A percentile compares a stretch with the other conserved stretches of the same genome.
These are phyloP conservation scores for Mortierella polycephala DNA, from an alignment of 371 early-diverging fungal species.

Conservation along the genomic window DNA sequence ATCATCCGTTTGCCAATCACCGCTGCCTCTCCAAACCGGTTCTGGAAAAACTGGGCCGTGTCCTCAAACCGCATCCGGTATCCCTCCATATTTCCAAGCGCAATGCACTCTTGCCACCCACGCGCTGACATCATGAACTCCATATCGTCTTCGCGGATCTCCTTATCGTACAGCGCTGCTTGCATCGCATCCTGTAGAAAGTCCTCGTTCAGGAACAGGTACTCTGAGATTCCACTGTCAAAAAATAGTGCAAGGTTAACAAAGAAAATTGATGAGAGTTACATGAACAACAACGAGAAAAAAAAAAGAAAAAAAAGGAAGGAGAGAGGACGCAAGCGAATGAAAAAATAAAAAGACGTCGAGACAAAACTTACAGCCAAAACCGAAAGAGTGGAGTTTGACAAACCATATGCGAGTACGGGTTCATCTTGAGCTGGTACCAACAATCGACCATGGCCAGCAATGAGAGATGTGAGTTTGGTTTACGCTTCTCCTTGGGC, in stretches of 20 bases:
- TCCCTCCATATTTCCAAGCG: slow-evolving; percentile 82
- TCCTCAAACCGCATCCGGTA: slow-evolving; percentile 87
- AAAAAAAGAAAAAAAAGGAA: not conserved
- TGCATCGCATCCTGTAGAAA: slow-evolving; percentile 86
- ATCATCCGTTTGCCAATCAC: slow-evolving; percentile 79
- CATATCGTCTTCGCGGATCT: slow-evolving; percentile 91
- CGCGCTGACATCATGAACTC: slow-evolving; percentile 90
- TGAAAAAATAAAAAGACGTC: not conserved
- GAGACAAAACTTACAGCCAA: slow-evolving; percentile 73
- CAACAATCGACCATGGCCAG: slow-evolving; percentile 96
- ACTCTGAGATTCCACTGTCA: slow-evolving; percentile 88
- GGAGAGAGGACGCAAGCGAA: not conserved
- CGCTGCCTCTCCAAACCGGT: slow-evolving; percentile 78
- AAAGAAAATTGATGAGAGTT: not conserved
- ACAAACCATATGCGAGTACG: slow-evolving; percentile 94
- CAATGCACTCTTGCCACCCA: slow-evolving; percentile 94
- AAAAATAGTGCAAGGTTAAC: not conserved
- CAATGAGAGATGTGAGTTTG: slow-evolving; percentile 93
- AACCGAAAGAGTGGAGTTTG: slow-evolving; percentile 96
- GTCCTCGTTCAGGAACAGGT: slow-evolving; percentile 80
- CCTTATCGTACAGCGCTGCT: slow-evolving; percentile 82
- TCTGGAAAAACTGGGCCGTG: slow-evolving; percentile 83
- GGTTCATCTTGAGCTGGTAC: slow-evolving; percentile 83
- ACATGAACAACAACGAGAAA: too few relatives aligned
- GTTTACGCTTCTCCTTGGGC: slow-evolving; percentile 77